phyloP scores from a whole-genome alignment of 2,329 filamentous ascomycete genomes.

The Alternaria solani region DNA sequence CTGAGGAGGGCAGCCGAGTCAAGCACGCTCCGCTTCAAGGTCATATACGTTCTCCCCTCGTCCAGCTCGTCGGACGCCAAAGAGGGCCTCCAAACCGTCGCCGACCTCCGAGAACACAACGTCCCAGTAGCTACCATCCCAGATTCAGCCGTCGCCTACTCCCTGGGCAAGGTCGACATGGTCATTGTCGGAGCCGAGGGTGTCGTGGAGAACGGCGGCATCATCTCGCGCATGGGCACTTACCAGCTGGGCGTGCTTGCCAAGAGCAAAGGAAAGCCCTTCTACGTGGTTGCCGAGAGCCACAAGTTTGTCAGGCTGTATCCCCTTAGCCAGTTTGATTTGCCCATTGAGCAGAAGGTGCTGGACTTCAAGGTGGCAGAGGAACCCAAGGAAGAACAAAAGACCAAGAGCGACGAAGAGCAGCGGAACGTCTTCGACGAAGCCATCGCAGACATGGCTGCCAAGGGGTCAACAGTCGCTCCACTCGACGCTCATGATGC shows the following conservation, averaged over 20 bases:
- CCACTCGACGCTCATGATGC: conserved; percentile 54
- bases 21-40: conserved; percentile 74
- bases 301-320: conserved; percentile 96
- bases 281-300: conserved; percentile 92
- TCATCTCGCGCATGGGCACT: conserved; percentile 85
- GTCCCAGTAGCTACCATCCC: conserved; percentile 85
- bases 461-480: conserved; percentile 27
- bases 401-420: conserved; percentile 17
- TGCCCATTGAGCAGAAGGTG: conserved; percentile 80
- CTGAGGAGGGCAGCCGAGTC: conserved; percentile 76
- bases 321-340: conserved; percentile 80
- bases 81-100: conserved; percentile 76
- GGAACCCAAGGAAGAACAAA: conserved; percentile 26
- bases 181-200: conserved; percentile 77
- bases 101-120: conserved; percentile 73
- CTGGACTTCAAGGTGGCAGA: conserved; percentile 73
- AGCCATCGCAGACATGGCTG: conserved; percentile 41
- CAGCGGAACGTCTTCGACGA: conserved; percentile 57
- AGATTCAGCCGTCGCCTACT: conserved; percentile 78
- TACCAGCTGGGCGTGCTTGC: conserved; percentile 88
- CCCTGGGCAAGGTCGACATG: conserved; percentile 76
- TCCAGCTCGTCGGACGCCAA: conserved; percentile 45
- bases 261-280: conserved; percentile 73
- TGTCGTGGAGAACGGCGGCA: conserved; percentile 91
- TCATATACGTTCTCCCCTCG: conserved; percentile 71